Conservation (phyloP, 1,284 basidiomycete genomes). For the Moesziomyces aphidis region DNA sequence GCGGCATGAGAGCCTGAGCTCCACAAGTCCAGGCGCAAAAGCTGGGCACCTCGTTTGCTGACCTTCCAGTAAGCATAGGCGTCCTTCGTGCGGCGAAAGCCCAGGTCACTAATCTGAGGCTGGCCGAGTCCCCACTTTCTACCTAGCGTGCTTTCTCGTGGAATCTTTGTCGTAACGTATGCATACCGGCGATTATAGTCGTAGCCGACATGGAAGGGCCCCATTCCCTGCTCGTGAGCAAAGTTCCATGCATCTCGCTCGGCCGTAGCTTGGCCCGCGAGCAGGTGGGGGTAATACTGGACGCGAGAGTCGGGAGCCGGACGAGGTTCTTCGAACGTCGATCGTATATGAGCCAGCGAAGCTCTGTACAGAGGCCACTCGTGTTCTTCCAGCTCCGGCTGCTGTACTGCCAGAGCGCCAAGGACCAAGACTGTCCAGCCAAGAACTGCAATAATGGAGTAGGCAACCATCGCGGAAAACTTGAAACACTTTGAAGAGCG, state of each 20-base stretch:
- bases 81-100: not conserved
- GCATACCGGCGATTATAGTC: not conserved
- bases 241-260: not conserved
- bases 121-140: not conserved
- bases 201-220: not conserved
- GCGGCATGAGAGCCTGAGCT: not conserved
- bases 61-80: slow-evolving; percentile 4
- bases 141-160: not conserved
- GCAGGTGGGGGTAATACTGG: not conserved
- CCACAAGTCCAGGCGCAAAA: slow-evolving; percentile 1
- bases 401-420: not conserved
- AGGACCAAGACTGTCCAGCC: not conserved
- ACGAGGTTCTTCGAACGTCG: not conserved
- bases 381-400: not conserved
- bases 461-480: not conserved
- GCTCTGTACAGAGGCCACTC: not conserved
- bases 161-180: slow-evolving; percentile 3
- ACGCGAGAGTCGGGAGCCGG: not conserved
- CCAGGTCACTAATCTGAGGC: not conserved
- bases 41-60: not conserved
- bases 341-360: not conserved
- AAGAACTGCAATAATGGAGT: not conserved
- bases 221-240: not conserved
- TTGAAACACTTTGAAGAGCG: no score
- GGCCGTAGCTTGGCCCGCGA: not conserved